phyloP scores from a whole-genome alignment of 1,284 basidiomycete species.

The Leccinum griseonigrum region DNA sequence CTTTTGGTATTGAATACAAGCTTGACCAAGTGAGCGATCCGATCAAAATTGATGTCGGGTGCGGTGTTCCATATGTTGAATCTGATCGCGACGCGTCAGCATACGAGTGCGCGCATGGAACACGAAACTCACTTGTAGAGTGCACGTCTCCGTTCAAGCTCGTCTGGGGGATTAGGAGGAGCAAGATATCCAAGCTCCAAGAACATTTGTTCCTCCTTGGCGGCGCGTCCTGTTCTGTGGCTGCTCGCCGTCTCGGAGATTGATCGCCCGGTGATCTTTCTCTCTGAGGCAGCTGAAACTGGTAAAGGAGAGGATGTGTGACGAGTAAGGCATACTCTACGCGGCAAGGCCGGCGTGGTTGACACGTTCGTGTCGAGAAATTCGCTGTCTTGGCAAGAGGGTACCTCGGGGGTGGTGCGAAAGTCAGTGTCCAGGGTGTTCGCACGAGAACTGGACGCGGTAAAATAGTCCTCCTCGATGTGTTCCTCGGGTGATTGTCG shows the following conservation, averaged over 20 bases:
- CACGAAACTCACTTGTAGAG: conserved; percentile 62
- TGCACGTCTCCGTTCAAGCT: conserved; percentile 75
- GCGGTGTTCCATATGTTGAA: conserved; percentile 88
- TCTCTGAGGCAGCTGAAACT: conserved; percentile 39
- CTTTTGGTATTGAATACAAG: conserved; percentile 90
- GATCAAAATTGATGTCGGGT: conserved; percentile 87
- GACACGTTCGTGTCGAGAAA: conserved; percentile 22
- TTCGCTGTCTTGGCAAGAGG: conserved; percentile 31
- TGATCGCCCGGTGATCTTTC: conserved; percentile 38
- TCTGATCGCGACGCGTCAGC: conserved; percentile 38
- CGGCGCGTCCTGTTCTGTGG: conserved; percentile 43
- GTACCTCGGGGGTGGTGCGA: conserved; percentile 16
- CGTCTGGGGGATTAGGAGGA: conserved; percentile 80
- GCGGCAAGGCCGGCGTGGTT: conserved; percentile 45
- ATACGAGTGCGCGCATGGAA: neutral
- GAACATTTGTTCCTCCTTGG: conserved; percentile 63
- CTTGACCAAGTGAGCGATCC: conserved; percentile 87
- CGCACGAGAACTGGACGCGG: conserved; percentile 25
- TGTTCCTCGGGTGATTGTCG: conserved; percentile 27
- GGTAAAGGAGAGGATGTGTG: conserved; percentile 63
- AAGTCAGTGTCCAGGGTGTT: conserved; percentile 22
- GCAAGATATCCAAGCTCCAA: conserved; percentile 67
- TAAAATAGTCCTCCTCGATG: conserved; percentile 34
- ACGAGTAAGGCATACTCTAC: conserved; percentile 52
- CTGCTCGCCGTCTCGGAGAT: conserved; percentile 34